Percentiles rank a stretch among this genome's conserved stretches.
Conservation (phyloP, 768 basidiomycete species). For the Mycena vitilis region DNA sequence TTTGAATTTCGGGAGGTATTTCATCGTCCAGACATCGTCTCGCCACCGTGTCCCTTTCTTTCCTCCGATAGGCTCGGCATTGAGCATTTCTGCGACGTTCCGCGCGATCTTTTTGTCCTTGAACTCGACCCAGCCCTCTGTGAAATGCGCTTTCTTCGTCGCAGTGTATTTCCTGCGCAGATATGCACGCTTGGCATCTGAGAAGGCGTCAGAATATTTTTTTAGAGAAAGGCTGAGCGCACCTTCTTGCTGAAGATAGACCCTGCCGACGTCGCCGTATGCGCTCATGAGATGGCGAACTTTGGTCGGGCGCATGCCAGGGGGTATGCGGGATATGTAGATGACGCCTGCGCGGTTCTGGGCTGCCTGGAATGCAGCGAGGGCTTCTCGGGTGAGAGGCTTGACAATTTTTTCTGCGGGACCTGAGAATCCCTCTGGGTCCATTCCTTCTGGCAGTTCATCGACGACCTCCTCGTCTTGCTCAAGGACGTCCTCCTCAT, state of each 20-base stretch:
- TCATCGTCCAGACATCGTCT: constrained; percentile 99
- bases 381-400: constrained; percentile 79
- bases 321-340: constrained; percentile 96
- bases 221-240: constrained; percentile 35
- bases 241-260: constrained; percentile 96
- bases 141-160: constrained; percentile 88
- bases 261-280: constrained; percentile 91
- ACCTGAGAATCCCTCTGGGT: constrained; percentile 68
- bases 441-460: constrained; percentile 61
- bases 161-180: constrained; percentile 82
- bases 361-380: constrained; percentile 78
- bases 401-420: constrained; percentile 71
- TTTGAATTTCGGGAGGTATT: constrained; percentile 96
- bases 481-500: background rate
- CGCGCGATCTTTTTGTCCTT: constrained; percentile 93
- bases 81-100: constrained; percentile 93
- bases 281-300: constrained; percentile 92
- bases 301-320: constrained; percentile 97
- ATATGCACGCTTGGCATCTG: constrained; percentile 91
- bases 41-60: constrained; percentile 92
- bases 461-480: background rate
- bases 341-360: constrained; percentile 87
- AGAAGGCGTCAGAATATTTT: background rate
- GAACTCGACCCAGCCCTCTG: constrained; percentile 99
- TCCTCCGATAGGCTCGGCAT: constrained; percentile 94